Percentiles rank a stretch among this genome's conserved stretches.
phyloP scores from a whole-genome alignment of 441 rosid species.

The Arabidopsis lyrata region DNA sequence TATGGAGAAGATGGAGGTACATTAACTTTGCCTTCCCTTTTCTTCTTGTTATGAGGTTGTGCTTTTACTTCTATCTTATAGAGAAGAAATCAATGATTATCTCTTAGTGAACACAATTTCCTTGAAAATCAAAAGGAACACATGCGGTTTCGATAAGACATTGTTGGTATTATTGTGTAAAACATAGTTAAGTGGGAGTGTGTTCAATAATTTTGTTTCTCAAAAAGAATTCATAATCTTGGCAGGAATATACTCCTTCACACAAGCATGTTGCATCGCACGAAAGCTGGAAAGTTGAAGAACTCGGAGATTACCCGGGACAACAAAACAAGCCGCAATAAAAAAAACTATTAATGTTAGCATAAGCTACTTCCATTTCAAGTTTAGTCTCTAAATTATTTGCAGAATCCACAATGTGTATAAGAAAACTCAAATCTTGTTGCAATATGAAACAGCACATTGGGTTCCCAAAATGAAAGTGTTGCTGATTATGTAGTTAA shows the following conservation, averaged over 20 bases:
- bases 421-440: conserved; percentile 40
- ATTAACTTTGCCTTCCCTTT: conserved; percentile 11
- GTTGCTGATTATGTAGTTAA: conserved; percentile 30
- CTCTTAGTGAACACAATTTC: background rate
- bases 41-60: background rate
- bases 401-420: conserved; percentile 49
- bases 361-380: conserved; percentile 40
- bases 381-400: conserved; percentile 50
- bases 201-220: background rate
- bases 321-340: conserved; percentile 52
- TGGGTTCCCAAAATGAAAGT: conserved; percentile 30
- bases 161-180: background rate
- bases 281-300: conserved; percentile 89
- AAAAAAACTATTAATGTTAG: conserved; percentile 43
- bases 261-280: conserved; percentile 81
- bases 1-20: conserved; percentile 91
- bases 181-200: background rate
- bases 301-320: conserved; percentile 64
- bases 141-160: background rate
- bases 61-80: background rate
- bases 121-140: background rate
- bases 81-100: background rate
- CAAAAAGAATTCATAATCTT: conserved; percentile 2
- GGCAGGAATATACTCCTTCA: conserved; percentile 75
- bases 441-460: conserved; percentile 37